These are phyloP conservation scores for Paramarasmius palmivorus DNA, from an alignment of 1,284 basidiomycete species.

Conservation along the genomic window DNA sequence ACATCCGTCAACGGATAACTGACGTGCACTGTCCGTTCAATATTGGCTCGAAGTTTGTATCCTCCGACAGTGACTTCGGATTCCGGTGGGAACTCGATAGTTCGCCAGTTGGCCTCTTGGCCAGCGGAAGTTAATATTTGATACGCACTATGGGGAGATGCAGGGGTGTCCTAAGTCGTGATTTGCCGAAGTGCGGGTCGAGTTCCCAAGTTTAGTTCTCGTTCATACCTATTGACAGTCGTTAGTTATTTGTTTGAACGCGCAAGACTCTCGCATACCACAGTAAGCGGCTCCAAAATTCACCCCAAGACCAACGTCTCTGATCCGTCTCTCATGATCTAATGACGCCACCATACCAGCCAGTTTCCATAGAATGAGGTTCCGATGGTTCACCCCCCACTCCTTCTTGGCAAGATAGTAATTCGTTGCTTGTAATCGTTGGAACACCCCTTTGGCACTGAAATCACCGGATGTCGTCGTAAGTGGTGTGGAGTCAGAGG, in stretches of 20 bases:
- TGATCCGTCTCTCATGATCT: slow-evolving; percentile 56
- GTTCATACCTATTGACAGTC: slow-evolving; percentile 72
- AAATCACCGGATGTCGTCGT: slow-evolving; percentile 29
- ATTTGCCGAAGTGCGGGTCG: slow-evolving; percentile 82
- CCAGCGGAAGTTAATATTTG: slow-evolving; percentile 60
- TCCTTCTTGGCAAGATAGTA: slow-evolving; percentile 63
- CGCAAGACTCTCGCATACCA: slow-evolving; percentile 55
- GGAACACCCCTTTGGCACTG: slow-evolving; percentile 54
- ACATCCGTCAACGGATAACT: slow-evolving; percentile 28
- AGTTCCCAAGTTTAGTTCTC: slow-evolving; percentile 78
- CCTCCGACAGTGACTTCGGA: slow-evolving; percentile 95
- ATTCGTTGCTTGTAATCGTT: slow-evolving; percentile 50
- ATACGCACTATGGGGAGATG: slow-evolving; percentile 80
- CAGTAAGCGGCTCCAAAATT: slow-evolving; percentile 79
- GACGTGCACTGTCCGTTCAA: slow-evolving; percentile 57
- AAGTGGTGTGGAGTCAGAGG: slow-evolving; percentile 21
- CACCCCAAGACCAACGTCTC: slow-evolving; percentile 77
- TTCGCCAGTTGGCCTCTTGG: slow-evolving; percentile 39
- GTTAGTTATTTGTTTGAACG: slow-evolving; percentile 1
- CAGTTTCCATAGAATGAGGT: slow-evolving; percentile 91
- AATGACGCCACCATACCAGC: slow-evolving; percentile 80
- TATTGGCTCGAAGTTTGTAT: slow-evolving; percentile 81
- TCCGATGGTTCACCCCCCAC: slow-evolving; percentile 95
- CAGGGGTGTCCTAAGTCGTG: slow-evolving; percentile 73
- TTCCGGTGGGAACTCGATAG: slow-evolving; percentile 45